phyloP scores from a whole-genome alignment of 331 rosid species.

The Telfairia occidentalis region DNA sequence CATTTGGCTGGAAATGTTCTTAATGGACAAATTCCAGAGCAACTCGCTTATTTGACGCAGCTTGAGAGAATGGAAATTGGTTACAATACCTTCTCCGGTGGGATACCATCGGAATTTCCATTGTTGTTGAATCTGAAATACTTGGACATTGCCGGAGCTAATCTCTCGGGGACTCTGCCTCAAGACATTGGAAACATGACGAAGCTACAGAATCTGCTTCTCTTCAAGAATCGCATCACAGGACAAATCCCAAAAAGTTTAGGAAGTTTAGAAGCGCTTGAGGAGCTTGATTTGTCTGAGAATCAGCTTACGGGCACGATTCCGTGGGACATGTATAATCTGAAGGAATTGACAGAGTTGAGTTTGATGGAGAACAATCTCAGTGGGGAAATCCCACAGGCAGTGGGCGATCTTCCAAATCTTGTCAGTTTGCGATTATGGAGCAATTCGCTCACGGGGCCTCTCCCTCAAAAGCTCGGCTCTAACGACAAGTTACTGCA shows the following conservation, averaged over 20 bases:
- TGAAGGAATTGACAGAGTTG: slow-evolving; percentile 31
- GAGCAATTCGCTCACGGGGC: slow-evolving; percentile 67
- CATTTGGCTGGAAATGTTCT: slow-evolving; percentile 59
- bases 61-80: slow-evolving; percentile 74
- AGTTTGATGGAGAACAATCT: slow-evolving; percentile 51
- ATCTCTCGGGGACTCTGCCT: slow-evolving; percentile 45
- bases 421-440: slow-evolving; percentile 39
- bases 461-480: slow-evolving; percentile 61
- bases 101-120: slow-evolving; percentile 43
- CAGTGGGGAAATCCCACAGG: slow-evolving; percentile 51
- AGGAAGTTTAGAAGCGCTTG: slow-evolving; percentile 36
- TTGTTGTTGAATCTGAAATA: slow-evolving; percentile 41
- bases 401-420: slow-evolving; percentile 53
- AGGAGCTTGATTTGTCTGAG: slow-evolving; percentile 58
- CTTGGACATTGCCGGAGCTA: slow-evolving; percentile 50
- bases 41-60: slow-evolving; percentile 41
- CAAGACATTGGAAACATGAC: slow-evolving; percentile 57
- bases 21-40: slow-evolving; percentile 48
- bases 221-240: slow-evolving; percentile 41
- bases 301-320: slow-evolving; percentile 58
- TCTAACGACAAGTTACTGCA: slow-evolving; percentile 30
- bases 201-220: slow-evolving; percentile 41
- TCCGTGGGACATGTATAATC: slow-evolving; percentile 29
- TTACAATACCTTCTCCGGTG: slow-evolving; percentile 56
- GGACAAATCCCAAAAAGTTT: slow-evolving; percentile 58